These are phyloP conservation scores for Malassezia equina DNA, from an alignment of 1,284 basidiomycete genomes.

Conservation along the genomic window DNA sequence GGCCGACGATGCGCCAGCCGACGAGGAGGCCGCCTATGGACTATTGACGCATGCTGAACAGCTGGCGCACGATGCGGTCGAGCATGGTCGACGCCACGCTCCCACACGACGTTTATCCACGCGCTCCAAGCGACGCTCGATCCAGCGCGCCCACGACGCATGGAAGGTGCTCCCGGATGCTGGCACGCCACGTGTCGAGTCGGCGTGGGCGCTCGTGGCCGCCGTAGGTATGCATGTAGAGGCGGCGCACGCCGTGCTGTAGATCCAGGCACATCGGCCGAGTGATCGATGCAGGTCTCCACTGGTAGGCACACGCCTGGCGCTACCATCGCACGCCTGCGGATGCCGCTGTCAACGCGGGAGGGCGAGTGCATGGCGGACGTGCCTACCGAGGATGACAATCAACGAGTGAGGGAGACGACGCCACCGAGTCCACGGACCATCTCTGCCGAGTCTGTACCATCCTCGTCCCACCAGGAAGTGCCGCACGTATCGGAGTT, in stretches of 20 bases:
- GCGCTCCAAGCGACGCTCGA: slow-evolving; percentile 17
- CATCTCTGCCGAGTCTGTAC: neutral
- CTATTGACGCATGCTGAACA: slow-evolving; percentile 11
- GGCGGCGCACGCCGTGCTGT: neutral
- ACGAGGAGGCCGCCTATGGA: slow-evolving; percentile 4
- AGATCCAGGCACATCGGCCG: neutral
- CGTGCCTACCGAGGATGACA: too few relatives aligned
- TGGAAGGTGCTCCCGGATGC: slow-evolving; percentile 9
- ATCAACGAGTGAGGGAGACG: too few relatives aligned
- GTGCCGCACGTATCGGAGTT: neutral
- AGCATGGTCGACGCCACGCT: slow-evolving; percentile 1
- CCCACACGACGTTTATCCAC: slow-evolving; percentile 13
- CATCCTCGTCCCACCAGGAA: neutral
- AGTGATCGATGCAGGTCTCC: neutral
- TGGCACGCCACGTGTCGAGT: neutral
- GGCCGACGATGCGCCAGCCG: neutral
- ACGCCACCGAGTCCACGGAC: neutral
- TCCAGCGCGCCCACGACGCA: slow-evolving; percentile 13
- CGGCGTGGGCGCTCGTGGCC: slow-evolving; percentile 3
- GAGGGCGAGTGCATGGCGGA: too few relatives aligned
- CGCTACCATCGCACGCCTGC: neutral
- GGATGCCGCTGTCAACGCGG: too few relatives aligned
- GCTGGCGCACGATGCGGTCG: slow-evolving; percentile 11
- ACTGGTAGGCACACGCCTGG: neutral
- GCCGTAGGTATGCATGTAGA: neutral